Base-by-base conservation (phyloP, 345 rosid species). In the Camelina neglecta region DNA sequence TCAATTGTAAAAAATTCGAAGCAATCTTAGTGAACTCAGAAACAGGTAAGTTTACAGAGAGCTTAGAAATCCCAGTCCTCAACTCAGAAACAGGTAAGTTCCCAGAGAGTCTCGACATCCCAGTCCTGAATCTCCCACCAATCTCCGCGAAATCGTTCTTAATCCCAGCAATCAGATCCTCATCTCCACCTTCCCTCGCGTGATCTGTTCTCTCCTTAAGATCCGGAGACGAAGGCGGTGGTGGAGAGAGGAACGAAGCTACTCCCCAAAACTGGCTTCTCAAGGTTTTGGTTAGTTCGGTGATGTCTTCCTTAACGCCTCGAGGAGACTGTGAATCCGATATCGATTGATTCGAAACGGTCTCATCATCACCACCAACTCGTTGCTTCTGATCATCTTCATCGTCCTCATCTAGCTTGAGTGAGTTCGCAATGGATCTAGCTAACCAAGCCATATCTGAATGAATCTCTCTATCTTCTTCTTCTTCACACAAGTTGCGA, bases 211-310 rank as follows among this genome's bases (percentile, higher is more conserved):
- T 18, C 75, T 77, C 74, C 61, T 79, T 42, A 69, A 10, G 49
- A 70, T 73, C 79, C 44, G 76, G 59, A 56, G 72, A 20, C 12
- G 74, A 31, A 47, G 62, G 48, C 38, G 91, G 88, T 20, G 31
- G 31, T 35, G 75, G 93, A 42, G 92, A 90, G 11, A 94, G 90
- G 67, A 94, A 89, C 33, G 92, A 85, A 50, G 98, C 96, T 39
- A 92, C 96, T 1, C 95, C 98, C 95, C 96, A 90, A 9, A 94
- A 75, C 65, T 90, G 97, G 16, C 87, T 86, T n/a, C 88, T 83
- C 74, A 94, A 83, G 71, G 96, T 78, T 70, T 90, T 87, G 18
- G 63, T 87, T 3, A 92, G 87, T 48, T 94, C 96, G 9, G 87
- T 75, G 18, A 94, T 85, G 74, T 92, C 98, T 77, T 92, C 97